A percentile compares a stretch with the other conserved stretches of the same genome.
These are phyloP conservation scores for Coemansia guatemalensis DNA, from an alignment of 192 early-diverging fungal species.

Conservation along the genomic window DNA sequence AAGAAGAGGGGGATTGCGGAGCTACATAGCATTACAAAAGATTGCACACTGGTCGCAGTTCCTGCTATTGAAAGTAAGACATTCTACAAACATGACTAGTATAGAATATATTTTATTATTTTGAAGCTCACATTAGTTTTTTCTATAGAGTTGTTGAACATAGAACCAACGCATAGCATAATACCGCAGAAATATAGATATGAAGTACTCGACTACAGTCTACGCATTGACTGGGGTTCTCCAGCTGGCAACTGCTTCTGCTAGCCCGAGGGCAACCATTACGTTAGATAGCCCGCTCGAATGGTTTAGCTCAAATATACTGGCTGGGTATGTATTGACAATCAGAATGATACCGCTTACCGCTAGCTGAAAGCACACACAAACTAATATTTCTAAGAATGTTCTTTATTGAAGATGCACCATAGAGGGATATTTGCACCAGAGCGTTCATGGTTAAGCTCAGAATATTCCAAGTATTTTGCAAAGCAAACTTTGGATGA, in stretches of 20 bases:
- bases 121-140: not conserved
- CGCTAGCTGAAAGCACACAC: too few species aligned
- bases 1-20: too few species aligned
- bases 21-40: too few species aligned
- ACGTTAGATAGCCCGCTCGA: conserved; percentile 1
- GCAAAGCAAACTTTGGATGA: not conserved
- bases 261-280: not conserved
- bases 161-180: too few species aligned
- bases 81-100: too few species aligned
- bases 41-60: too few species aligned
- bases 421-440: conserved; percentile 3
- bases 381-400: not conserved
- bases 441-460: conserved; percentile 4
- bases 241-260: not conserved
- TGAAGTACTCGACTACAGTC: not conserved
- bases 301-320: conserved; percentile 5
- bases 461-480: conserved; percentile 8
- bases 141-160: not conserved
- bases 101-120: too few species aligned
- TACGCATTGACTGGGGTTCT: not conserved
- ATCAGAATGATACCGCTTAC: not conserved
- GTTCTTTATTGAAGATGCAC: too few species aligned
- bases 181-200: not conserved
- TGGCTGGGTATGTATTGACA: conserved; percentile 1
- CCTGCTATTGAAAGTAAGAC: too few species aligned